phyloP scores from a whole-genome alignment of 805 yeast species.

The Debaryomyces prosopidis region DNA sequence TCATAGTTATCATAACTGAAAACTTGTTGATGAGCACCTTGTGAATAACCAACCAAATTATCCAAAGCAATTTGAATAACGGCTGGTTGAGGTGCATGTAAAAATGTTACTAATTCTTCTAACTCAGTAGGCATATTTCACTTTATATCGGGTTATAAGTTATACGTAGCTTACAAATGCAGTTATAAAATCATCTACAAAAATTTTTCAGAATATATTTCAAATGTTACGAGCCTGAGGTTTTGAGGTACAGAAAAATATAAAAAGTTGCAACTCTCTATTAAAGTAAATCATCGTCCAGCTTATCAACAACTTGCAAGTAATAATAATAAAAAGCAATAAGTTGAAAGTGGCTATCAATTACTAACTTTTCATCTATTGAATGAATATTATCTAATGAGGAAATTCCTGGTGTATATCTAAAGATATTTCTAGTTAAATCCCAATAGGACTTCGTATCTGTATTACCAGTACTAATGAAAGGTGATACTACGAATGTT shows the following conservation, averaged over 20 bases:
- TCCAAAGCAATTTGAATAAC: conserved; percentile 84
- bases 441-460: conserved; percentile 45
- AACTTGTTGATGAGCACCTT: conserved; percentile 63
- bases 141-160: neutral
- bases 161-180: neutral
- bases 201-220: neutral
- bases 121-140: conserved; percentile 42
- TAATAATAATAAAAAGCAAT: conserved; percentile 42
- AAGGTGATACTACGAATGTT: conserved; percentile 33
- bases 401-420: conserved; percentile 31
- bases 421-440: conserved; percentile 36
- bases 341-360: conserved; percentile 34
- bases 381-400: conserved; percentile 29
- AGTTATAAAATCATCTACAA: neutral
- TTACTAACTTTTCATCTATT: conserved; percentile 30
- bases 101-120: conserved; percentile 67
- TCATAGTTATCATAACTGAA: conserved; percentile 70
- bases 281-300: conserved; percentile 10
- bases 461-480: conserved; percentile 38
- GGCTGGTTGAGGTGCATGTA: conserved; percentile 78
- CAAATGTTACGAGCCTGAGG: neutral
- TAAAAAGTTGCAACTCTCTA: neutral
- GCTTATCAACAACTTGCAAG: conserved; percentile 26
- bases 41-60: conserved; percentile 77
- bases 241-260: neutral